Conservation (phyloP, 768 basidiomycete species). For the Collybiopsis luxurians region DNA sequence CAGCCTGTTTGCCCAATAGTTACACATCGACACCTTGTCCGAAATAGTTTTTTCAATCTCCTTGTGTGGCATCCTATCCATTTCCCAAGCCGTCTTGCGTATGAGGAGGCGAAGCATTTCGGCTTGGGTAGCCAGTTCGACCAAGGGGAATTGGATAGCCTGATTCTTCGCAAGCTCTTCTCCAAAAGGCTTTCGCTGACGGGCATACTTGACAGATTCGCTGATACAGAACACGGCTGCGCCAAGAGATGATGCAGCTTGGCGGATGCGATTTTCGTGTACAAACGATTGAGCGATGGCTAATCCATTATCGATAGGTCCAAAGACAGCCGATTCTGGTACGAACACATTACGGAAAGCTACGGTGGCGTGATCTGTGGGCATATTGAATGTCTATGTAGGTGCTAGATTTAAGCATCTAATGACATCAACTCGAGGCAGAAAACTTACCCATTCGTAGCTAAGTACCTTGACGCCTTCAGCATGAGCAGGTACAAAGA, state of each 20-base stretch:
- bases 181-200: slow-evolving; percentile 9
- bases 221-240: slow-evolving; percentile 11
- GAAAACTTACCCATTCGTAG: slow-evolving; percentile 9
- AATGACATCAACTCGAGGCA: background rate
- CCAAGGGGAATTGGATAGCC: slow-evolving; percentile 12
- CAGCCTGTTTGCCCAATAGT: slow-evolving; percentile 12
- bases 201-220: slow-evolving; percentile 10
- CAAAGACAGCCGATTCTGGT: slow-evolving; percentile 10
- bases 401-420: background rate
- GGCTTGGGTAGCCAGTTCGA: slow-evolving; percentile 11
- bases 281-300: slow-evolving; percentile 11
- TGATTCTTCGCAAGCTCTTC: slow-evolving; percentile 11
- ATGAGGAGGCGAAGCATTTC: slow-evolving; percentile 13
- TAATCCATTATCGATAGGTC: slow-evolving; percentile 9
- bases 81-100: slow-evolving; percentile 10
- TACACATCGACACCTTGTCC: slow-evolving; percentile 13
- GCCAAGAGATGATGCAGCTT: slow-evolving; percentile 12
- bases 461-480: slow-evolving; percentile 11
- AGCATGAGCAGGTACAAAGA: slow-evolving; percentile 8
- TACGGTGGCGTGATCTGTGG: slow-evolving; percentile 13
- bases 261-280: slow-evolving; percentile 14
- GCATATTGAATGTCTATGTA: slow-evolving; percentile 10
- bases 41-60: slow-evolving; percentile 10
- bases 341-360: slow-evolving; percentile 10
- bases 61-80: slow-evolving; percentile 9